Conservation (phyloP, 306 rosid genomes). For the Crataegus laevigata region DNA sequence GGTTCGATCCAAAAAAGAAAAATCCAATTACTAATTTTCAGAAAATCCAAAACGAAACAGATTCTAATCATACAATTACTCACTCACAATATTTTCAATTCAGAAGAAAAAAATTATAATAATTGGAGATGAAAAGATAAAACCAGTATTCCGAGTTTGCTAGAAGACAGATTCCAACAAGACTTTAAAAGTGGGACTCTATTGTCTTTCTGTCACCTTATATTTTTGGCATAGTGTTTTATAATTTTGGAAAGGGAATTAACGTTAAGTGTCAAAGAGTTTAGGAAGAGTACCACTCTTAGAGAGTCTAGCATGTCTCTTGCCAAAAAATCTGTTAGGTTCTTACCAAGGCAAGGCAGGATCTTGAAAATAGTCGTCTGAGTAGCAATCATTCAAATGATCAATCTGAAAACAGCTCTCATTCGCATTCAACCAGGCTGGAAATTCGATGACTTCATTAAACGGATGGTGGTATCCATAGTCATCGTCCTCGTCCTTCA, state of each 20-base stretch:
- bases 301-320: too few species aligned
- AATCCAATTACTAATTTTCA: neutral
- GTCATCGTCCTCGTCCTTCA: conserved; percentile 24
- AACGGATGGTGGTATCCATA: conserved; percentile 26
- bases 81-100: neutral
- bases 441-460: conserved; percentile 58
- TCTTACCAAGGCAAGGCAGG: conserved; percentile 75
- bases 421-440: conserved; percentile 66
- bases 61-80: too few species aligned
- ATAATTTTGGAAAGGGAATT: too few species aligned
- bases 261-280: too few species aligned
- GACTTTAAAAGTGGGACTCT: too few species aligned
- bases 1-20: neutral
- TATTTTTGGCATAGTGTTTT: too few species aligned
- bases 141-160: neutral
- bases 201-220: too few species aligned
- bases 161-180: too few species aligned
- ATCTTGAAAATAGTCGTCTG: conserved; percentile 42
- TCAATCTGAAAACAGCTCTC: conserved; percentile 44
- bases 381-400: conserved; percentile 32
- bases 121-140: neutral
- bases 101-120: neutral
- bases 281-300: too few species aligned
- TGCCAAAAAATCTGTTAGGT: too few species aligned
- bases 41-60: neutral